Base-by-base conservation (phyloP, 148 eudicot genomes). In the Rhododendron williamsianum region DNA sequence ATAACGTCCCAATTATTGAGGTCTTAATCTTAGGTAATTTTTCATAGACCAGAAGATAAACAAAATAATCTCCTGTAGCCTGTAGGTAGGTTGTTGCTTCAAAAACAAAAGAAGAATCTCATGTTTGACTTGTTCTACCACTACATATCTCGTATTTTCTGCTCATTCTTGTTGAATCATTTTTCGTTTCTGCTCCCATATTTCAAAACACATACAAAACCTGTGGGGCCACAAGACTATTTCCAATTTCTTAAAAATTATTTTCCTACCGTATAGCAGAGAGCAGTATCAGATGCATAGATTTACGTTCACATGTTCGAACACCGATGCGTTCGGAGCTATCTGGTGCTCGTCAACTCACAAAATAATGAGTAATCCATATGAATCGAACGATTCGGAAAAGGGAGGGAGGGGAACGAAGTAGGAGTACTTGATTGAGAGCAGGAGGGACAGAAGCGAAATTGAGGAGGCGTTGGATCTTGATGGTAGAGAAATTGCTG, bases 401-500 rank as follows among this genome's bases (percentile, higher is more conserved):
- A 23, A 60, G 6, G 6, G 63, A 4, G 23, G 65, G 63, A 56
- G 30, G 6, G n/a, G 12, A 41, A 1, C 83, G 7, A 82, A 41
- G 45, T 41, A 41, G 7, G 6, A 38, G 45, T 41, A 91, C 94
- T 90, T 93, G 95, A 83, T 93, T 93, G 74, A 93, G 89, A 87
- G 92, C 90, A 65, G 95, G 95, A 27, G 85, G 60, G 5, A 93
- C 86, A 25, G 89, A 81, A 15, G 95, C 95, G 83, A 88, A 90
- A 35, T 87, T 83, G 4, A 91, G 19, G n/a, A 93, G 88, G 52
- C 52, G 85, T 51, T 88, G 79, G 58, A 93, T 86, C 82, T 93
- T 93, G 11, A 48, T 85, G 85, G 85, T 83, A 15, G 95, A 93
- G 76, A 93, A 91, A 72, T 93, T 93, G 90, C 95, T 93, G 25